These are phyloP conservation scores for Saccharomyces paradoxus DNA, from an alignment of 805 yeast species.

Conservation along the genomic window DNA sequence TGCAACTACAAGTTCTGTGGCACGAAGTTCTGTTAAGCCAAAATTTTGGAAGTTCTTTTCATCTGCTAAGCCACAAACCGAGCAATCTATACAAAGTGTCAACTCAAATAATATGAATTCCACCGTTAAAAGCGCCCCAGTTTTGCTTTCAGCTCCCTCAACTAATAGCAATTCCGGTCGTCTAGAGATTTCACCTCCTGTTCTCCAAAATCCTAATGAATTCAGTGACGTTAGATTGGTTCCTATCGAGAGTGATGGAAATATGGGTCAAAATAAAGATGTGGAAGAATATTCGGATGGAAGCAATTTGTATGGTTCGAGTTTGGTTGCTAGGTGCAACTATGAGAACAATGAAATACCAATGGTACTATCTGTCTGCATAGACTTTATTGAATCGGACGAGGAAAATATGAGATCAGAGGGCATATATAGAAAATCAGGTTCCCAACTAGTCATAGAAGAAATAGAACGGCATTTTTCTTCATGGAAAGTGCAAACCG, in stretches of 20 bases:
- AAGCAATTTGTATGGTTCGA: slow-evolving; percentile 25
- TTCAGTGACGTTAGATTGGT: slow-evolving; percentile 31
- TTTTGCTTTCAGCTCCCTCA: background rate
- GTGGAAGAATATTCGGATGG: slow-evolving; percentile 7
- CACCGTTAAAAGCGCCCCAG: background rate
- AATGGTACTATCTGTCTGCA: slow-evolving; percentile 58
- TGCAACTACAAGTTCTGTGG: slow-evolving; percentile 5
- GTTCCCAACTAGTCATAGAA: slow-evolving; percentile 52
- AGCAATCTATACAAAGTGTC: background rate
- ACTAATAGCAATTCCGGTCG: slow-evolving; percentile 4
- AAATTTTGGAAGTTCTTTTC: slow-evolving; percentile 31
- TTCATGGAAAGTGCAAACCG: slow-evolving; percentile 1
- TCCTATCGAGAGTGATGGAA: slow-evolving; percentile 14
- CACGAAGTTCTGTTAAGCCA: slow-evolving; percentile 23
- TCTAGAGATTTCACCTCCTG: slow-evolving; percentile 32
- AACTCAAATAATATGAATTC: slow-evolving; percentile 1
- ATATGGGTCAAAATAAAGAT: background rate
- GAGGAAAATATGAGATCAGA: slow-evolving; percentile 58
- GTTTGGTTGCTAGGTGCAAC: slow-evolving; percentile 55
- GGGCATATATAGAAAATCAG: slow-evolving; percentile 88
- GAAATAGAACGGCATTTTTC: slow-evolving; percentile 21
- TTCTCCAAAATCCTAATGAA: slow-evolving; percentile 31
- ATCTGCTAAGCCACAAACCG: slow-evolving; percentile 7
- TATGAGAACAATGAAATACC: slow-evolving; percentile 63
- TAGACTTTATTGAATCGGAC: slow-evolving; percentile 65